These are phyloP conservation scores for Yarrowia divulgata DNA, from an alignment of 805 yeast genomes.

Conservation along the genomic window DNA sequence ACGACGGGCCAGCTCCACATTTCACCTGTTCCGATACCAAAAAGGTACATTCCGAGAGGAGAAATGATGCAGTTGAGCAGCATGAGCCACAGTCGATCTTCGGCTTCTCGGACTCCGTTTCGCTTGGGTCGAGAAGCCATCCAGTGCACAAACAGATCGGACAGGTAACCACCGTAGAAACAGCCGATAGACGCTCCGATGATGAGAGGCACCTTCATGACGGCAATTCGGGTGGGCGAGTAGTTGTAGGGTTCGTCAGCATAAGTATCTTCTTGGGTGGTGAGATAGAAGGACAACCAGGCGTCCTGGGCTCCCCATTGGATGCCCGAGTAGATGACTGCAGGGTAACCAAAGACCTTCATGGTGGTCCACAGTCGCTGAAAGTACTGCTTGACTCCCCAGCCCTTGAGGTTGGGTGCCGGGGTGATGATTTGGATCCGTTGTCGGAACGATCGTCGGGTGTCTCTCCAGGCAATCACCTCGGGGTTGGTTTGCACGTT, in stretches of 20 bases:
- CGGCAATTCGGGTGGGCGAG: conserved; percentile 69
- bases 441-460: conserved; percentile 53
- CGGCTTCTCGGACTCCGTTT: conserved; percentile 62
- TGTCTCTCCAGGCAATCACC: conserved; percentile 49
- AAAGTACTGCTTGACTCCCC: conserved; percentile 70
- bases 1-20: conserved; percentile 63
- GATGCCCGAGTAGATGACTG: conserved; percentile 66
- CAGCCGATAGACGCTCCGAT: conserved; percentile 62
- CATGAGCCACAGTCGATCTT: conserved; percentile 62
- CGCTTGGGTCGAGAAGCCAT: conserved; percentile 55
- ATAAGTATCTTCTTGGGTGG: conserved; percentile 73
- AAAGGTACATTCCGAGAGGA: conserved; percentile 62
- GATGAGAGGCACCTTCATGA: conserved; percentile 75
- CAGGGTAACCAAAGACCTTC: conserved; percentile 54
- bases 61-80: conserved; percentile 59
- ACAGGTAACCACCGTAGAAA: conserved; percentile 57
- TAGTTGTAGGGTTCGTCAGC: conserved; percentile 72
- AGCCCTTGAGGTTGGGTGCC: conserved; percentile 64
- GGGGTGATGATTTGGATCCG: conserved; percentile 54
- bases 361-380: conserved; percentile 58
- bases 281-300: conserved; percentile 73
- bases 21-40: conserved; percentile 68
- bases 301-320: conserved; percentile 86
- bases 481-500: conserved; percentile 37
- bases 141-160: conserved; percentile 65